A percentile compares a stretch with the other conserved stretches of the same genome.
phyloP scores from a whole-genome alignment of 805 yeast genomes.

The Candida ulmi region DNA sequence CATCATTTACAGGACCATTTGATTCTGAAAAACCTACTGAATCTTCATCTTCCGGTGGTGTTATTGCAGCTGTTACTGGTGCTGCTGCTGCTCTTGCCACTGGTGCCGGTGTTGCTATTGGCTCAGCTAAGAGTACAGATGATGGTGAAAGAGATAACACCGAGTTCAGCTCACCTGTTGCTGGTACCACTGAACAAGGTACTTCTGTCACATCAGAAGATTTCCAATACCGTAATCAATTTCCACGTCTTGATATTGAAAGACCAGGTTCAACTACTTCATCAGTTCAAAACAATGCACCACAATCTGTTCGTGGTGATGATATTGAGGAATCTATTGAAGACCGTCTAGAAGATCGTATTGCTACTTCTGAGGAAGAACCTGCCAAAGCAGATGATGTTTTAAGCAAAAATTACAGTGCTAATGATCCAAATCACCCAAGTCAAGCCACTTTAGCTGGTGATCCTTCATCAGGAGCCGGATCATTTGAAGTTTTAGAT shows the following conservation, averaged over 20 bases:
- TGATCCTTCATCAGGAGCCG: constrained; percentile 17
- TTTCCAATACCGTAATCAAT: constrained; percentile 17
- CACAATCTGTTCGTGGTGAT: constrained; percentile 84
- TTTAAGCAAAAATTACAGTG: constrained; percentile 22
- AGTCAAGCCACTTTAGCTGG: neutral
- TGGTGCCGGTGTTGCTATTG: constrained; percentile 16
- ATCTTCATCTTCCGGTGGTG: constrained; percentile 20
- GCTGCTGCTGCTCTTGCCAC: constrained; percentile 20
- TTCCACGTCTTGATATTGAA: constrained; percentile 25
- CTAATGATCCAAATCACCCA: no score
- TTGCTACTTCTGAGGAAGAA: constrained; percentile 20
- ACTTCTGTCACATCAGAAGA: constrained; percentile 23
- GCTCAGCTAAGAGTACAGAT: constrained; percentile 9
- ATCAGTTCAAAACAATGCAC: constrained; percentile 88
- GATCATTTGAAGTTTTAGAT: constrained; percentile 23
- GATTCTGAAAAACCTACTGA: neutral
- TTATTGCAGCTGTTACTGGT: constrained; percentile 21
- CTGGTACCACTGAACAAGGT: constrained; percentile 20
- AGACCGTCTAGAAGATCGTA: constrained; percentile 1
- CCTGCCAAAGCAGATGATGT: constrained; percentile 28
- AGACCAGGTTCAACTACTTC: constrained; percentile 83
- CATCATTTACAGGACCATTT: neutral
- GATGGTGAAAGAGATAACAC: constrained; percentile 28
- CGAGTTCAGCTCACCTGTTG: constrained; percentile 18
- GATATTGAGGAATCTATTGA: constrained; percentile 25